These are phyloP conservation scores for Populus pruinosa DNA, from an alignment of 345 rosid species.

Conservation along the genomic window DNA sequence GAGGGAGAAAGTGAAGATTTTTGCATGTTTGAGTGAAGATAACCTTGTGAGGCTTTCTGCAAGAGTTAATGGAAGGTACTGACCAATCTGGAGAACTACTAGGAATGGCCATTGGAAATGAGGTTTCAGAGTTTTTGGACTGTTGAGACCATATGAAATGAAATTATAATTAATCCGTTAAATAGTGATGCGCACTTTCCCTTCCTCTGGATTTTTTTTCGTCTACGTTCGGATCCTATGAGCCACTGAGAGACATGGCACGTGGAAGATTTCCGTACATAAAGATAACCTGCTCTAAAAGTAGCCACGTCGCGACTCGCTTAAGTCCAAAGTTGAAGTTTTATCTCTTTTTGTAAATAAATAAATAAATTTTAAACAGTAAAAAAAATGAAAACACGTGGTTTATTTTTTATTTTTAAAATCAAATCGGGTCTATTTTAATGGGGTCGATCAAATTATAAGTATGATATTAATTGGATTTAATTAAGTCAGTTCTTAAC, in stretches of 20 bases:
- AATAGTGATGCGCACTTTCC: background rate
- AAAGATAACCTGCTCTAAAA: background rate
- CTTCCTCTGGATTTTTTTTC: background rate
- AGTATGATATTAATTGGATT: too few relatives aligned
- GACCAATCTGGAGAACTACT: constrained; percentile 40
- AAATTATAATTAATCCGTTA: background rate
- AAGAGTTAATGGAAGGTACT: constrained; percentile 27
- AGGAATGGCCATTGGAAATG: constrained; percentile 43
- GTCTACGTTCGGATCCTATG: background rate
- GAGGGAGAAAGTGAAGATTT: constrained; percentile 22
- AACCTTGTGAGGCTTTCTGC: constrained; percentile 15
- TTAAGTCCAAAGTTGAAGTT: background rate
- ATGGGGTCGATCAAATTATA: too few relatives aligned
- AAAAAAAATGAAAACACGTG: too few relatives aligned
- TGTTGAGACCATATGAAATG: background rate
- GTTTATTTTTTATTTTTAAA: too few relatives aligned
- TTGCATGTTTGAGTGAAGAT: constrained; percentile 30
- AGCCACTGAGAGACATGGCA: constrained; percentile 14
- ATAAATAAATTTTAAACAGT: too few relatives aligned
- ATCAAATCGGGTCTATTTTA: too few relatives aligned
- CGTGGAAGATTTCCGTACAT: constrained; percentile 9
- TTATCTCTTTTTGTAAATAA: background rate
- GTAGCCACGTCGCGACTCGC: constrained; percentile 6
- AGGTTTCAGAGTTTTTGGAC: background rate
- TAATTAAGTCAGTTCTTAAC: too few relatives aligned